Conservation (phyloP, 2,329 filamentous ascomycete species). For the Neofusicoccum ribis region DNA sequence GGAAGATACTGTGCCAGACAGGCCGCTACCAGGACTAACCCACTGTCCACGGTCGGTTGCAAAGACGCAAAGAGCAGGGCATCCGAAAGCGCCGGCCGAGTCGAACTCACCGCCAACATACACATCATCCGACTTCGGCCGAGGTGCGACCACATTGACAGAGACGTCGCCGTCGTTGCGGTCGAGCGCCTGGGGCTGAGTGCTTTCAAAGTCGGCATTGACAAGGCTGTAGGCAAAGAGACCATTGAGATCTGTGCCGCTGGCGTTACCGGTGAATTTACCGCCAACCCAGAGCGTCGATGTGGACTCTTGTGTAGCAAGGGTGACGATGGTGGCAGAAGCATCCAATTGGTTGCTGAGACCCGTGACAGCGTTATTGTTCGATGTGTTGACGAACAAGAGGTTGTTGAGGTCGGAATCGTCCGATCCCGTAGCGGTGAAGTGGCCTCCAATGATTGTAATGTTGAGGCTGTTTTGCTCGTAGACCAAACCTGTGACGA, state of each 20-base stretch:
- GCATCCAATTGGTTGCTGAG: conserved; percentile 65
- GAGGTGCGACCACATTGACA: conserved; percentile 74
- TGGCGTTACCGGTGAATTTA: conserved; percentile 69
- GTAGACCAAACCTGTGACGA: conserved; percentile 80
- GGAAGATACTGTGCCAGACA: conserved; percentile 69
- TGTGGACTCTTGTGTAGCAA: conserved; percentile 59
- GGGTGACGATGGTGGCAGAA: conserved; percentile 72
- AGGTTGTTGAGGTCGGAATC: conserved; percentile 77
- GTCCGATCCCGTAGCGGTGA: conserved; percentile 68
- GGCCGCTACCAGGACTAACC: conserved; percentile 72
- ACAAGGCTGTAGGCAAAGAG: conserved; percentile 78
- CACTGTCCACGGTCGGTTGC: conserved; percentile 71
- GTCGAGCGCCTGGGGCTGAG: conserved; percentile 73
- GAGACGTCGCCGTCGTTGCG: conserved; percentile 61
- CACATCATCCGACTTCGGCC: conserved; percentile 69
- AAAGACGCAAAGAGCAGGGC: conserved; percentile 79
- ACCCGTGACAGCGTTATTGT: conserved; percentile 67
- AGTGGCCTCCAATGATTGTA: conserved; percentile 86
- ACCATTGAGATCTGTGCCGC: conserved; percentile 65
- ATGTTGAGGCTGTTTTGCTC: conserved; percentile 69
- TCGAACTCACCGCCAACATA: conserved; percentile 85
- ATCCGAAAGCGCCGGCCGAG: conserved; percentile 79
- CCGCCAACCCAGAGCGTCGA: conserved; percentile 81
- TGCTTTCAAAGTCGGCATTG: conserved; percentile 59
- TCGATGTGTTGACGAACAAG: conserved; percentile 75